A percentile compares a stretch with the other conserved stretches of the same genome.
Evolutionary conservation across 2,329 filamentous ascomycete species (phyloP).

Genomic region (Monosporascus sp.): DNA sequence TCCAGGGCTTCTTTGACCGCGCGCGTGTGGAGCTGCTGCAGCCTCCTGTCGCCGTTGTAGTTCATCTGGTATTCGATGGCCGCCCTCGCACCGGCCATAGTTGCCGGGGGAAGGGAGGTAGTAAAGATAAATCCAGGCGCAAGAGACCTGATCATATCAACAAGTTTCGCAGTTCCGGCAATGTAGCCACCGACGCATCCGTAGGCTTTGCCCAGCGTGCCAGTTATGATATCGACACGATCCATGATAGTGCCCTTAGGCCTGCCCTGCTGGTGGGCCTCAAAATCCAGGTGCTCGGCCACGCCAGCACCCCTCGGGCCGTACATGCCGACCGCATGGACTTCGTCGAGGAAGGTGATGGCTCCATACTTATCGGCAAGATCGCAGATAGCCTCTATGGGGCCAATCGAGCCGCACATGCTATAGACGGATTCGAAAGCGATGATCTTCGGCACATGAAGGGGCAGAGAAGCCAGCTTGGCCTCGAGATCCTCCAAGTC

Average conservation of each 20-base stretch:
- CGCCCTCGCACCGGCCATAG: slow-evolving; percentile 88
- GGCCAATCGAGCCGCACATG: slow-evolving; percentile 97
- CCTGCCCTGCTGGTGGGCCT: slow-evolving; percentile 70
- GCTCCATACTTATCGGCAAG: slow-evolving; percentile 96
- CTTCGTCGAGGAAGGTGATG: slow-evolving; percentile 95
- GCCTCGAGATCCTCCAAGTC: slow-evolving; percentile 88
- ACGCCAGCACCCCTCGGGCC: slow-evolving; percentile 93
- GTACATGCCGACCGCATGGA: slow-evolving; percentile 99
- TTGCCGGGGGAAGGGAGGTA: slow-evolving; percentile 89
- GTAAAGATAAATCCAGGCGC: slow-evolving; percentile 99
- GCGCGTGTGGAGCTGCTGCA: slow-evolving; percentile 94
- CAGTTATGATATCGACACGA: slow-evolving; percentile 94
- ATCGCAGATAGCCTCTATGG: slow-evolving; percentile 93
- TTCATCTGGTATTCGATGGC: slow-evolving; percentile 92
- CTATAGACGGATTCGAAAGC: slow-evolving; percentile 98
- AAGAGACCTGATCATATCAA: slow-evolving; percentile 89
- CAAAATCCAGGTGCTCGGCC: slow-evolving; percentile 93
- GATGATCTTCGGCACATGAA: slow-evolving; percentile 90
- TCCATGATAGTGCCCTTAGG: slow-evolving; percentile 86
- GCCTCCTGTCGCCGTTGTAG: slow-evolving; percentile 77
- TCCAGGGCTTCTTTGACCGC: slow-evolving; percentile 83
- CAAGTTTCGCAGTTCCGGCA: slow-evolving; percentile 76
- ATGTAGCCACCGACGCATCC: slow-evolving; percentile 98
- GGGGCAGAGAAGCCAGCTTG: slow-evolving; percentile 82
- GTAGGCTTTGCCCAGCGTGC: slow-evolving; percentile 94